Base-by-base conservation (phyloP, 2,329 filamentous ascomycete species). In the Acrodontium crateriforme region DNA sequence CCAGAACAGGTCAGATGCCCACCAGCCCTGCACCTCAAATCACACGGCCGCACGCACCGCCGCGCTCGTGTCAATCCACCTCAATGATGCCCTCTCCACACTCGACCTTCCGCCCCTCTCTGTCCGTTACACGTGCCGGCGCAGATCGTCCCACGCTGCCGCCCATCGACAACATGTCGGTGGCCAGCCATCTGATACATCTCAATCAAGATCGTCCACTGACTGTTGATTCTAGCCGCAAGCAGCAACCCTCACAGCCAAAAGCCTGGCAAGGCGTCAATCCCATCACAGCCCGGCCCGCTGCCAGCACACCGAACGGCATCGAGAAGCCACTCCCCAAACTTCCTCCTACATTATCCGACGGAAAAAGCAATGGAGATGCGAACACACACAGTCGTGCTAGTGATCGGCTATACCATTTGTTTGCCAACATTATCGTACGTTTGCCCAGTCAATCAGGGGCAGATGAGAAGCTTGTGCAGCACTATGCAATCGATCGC, bases 221-320 rank as follows among this genome's bases (percentile, higher is more conserved):
- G 32, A 35, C 31, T 17, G 24, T 23, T 21, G 20, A 8, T 3
- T 15, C 9, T 12, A 40, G 55, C 56, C 62, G 66, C 54, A 59
- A 65, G 59, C 55, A 67, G 52, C 50, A 59, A 16, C 40, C 62
- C 25, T 20, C 35, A 17, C 37, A 31, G 24, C 66, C 65, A 40
- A 72, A 69, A 52, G 69, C 69, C 45, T 76, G 71, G 71, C 62
- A 63, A 26, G 68, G 67, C 42, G 62, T 65, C 31, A 75, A 75
- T 48, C 67, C 70, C 24, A 65, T 72, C 47, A 71, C 67, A 12
- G 67, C 73, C 41, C 65, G 67, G 40, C 49, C 62, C 24, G 57
- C 62, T 15, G 56, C 54, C 34, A 47, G 53, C 34, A 58, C 62
- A 34, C 58, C 63, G 38, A 75, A 75, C 57, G 71, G 70, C 41